A percentile compares a stretch with the other conserved stretches of the same genome.
Evolutionary conservation across 1,284 basidiomycete species (phyloP).

Genomic region (Tetrapyrgos nigripes): DNA sequence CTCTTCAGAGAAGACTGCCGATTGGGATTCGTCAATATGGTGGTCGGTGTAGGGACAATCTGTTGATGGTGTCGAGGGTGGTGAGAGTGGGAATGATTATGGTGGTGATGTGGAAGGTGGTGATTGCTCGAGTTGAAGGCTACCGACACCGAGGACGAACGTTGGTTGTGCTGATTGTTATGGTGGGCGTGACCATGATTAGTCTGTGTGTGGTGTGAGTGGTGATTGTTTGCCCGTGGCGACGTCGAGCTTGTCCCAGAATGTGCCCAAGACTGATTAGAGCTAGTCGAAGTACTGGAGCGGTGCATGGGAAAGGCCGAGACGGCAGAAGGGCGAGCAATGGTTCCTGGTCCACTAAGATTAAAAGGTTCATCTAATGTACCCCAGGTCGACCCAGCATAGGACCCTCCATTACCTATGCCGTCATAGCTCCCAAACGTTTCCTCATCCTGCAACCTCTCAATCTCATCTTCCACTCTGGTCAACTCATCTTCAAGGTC

Average conservation of each 20-base stretch:
- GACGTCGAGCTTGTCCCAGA: neutral
- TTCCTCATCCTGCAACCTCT: conserved; percentile 45
- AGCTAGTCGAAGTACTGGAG: conserved; percentile 25
- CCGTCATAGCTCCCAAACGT: neutral
- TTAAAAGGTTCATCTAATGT: neutral
- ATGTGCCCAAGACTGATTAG: conserved; percentile 5
- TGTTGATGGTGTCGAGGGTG: conserved; percentile 5
- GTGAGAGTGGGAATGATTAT: conserved; percentile 7
- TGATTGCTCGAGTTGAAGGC: conserved; percentile 3
- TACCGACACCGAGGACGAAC: conserved; percentile 27
- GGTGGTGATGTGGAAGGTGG: conserved; percentile 7
- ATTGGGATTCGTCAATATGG: conserved; percentile 35
- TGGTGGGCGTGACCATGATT: conserved; percentile 20
- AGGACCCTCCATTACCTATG: neutral
- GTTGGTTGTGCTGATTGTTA: conserved; percentile 25
- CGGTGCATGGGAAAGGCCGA: conserved; percentile 27
- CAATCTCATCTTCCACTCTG: conserved; percentile 55
- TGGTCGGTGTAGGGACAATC: conserved; percentile 6
- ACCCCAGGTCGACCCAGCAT: neutral
- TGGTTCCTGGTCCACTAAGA: neutral
- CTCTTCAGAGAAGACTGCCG: conserved; percentile 36
- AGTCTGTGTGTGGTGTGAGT: conserved; percentile 17
- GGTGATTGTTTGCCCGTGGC: conserved; percentile 18
- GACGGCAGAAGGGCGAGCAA: neutral
- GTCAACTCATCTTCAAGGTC: conserved; percentile 63